Base-by-base conservation (phyloP, 306 rosid genomes). In the Pyrus communis region DNA sequence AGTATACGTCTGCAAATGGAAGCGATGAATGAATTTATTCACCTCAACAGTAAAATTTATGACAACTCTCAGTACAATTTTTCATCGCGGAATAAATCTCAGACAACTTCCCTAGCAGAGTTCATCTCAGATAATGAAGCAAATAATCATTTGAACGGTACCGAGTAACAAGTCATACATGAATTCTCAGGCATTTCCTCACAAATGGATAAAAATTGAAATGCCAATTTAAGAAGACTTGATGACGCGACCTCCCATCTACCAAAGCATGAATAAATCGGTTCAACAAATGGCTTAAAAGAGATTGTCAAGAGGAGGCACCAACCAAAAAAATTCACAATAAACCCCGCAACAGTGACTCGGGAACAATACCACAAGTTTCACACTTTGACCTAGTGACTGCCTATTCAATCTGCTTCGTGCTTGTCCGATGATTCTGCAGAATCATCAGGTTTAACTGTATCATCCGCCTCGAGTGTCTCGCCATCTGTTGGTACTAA, bases 401-500 rank as follows among this genome's bases (percentile, higher is more conserved):
- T 76, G 78, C 80, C 79, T 77, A 71, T 77, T 77, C 22, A 69
- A 72, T 65, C 70, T 14, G 60, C 77, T 64, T 86, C 74, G 21
- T 66, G 65, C 67, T 70, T 65, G 28, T 30, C 59, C 22, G 88
- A 84, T 49, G 77, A 80, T 67, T 61, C 73, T 59, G 76, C 76
- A 46, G 55, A 55, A 63, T 70, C 82, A 38, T 88, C 79, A 14
- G 87, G 74, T 58, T 85, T 87, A 40, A 77, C 31, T 35, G 78
- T 35, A 58, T 75, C 88, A 55, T 90, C 92, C 25, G 72, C 81
- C 54, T 92, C 91, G 0, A 84, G 88, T 76, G 89, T 82, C 89
- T 87, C 89, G 25, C 98, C 97, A 73, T 90, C 96, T 67, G 61
- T 84, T 2, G 98, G 98, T 70, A 88, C 96, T 81, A 95, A 80